Base-by-base conservation (phyloP, 1,284 basidiomycete species). In the Leucoagaricus sp. region DNA sequence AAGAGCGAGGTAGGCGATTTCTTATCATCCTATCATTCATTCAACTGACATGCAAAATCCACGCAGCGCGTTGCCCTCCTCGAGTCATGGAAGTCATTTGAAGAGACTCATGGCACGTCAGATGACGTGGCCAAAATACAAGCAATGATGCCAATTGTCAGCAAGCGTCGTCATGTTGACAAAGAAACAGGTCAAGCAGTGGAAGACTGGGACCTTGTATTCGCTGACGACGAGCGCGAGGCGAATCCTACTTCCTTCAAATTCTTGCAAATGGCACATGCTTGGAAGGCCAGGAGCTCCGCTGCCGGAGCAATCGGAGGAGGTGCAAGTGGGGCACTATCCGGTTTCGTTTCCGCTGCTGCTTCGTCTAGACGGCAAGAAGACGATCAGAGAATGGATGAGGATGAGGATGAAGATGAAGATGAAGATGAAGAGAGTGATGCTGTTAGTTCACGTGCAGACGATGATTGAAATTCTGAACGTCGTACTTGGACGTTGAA, bases 141-240 rank as follows among this genome's bases (percentile, higher is more conserved):
- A 65, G 84, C 78, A 51, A 93, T 93, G 87, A 90, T 95, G 85
- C 96, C 96, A 2, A 88, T 93, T 52, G 91, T 94, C 44, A 89
- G 89, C 71, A 94, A 93, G 76, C 86, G 89, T 64, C 86, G 92
- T 64, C 81, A 88, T 53, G 87, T 91, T 65, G 86, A 93, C 64
- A 84, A 87, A 61, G 93, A 94, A 68, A 91, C 89, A 6, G 89
- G 90, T 1, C 89, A 91, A 60, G 86, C 84, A 41, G 85, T 94
- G 54, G 94, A 96, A 83, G 93, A 96, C 68, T 96, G 91, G 88
- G 94, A 96, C 69, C 85, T 96, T 68, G 87, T 95, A 21, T 98
- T 97, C 72, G 87, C 93, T 29, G 95, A 97, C 77, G 95, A 98
- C 80, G 93, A 96, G 67, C 84, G 87, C 55, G 93, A 96, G 67